Base-by-base conservation (phyloP, 805 yeast species). In the Starmerella etchellsii region DNA sequence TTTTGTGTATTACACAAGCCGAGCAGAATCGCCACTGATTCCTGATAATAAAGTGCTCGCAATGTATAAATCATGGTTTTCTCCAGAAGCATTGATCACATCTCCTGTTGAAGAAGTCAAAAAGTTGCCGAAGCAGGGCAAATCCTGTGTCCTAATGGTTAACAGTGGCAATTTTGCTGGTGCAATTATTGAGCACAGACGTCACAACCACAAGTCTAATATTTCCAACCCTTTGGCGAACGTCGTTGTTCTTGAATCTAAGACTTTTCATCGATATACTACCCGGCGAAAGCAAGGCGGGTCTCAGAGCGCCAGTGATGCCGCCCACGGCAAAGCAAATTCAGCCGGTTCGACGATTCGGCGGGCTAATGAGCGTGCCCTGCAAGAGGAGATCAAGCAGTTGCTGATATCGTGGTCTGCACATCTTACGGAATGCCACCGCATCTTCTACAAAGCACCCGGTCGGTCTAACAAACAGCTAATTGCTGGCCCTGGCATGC, bases 131-230 rank as follows among this genome's bases (percentile, higher is more conserved):
- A 42, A 40, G 28, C 13, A 35, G 21, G 47, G 58, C 50, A 29
- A 50, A 45, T 81, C 94, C 4, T 94, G 94, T 0, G 59, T 91
- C 11, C 72, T 91, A 50, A 83, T 91, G 95, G 73, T 91, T 39
- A 96, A 96, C 14, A 96, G 97, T 33, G 98, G 98, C 31, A 96
- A 91, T 62, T 91, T 91, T 65, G 95, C 97, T 0, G 98, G 91
- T 16, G 95, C 95, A 0, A 80, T 91, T 32, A 68, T 91, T 8
- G 74, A 84, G 1, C 96, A 87, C 54, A 66, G 66, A 36, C 78
- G 51, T 18, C 62, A 65, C 41, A 44, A 65, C 66, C 31, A 63
- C 66, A 26, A 71, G 65, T 39, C 67, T 70, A 13, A 55, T 70
- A n/a, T 64, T 83, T 76, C 58, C 73, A 15, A 93, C 78, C 16